A percentile compares a stretch with the other conserved stretches of the same genome.
Evolutionary conservation across 768 basidiomycete species (phyloP).

Genomic region (Pholiota microspora): DNA sequence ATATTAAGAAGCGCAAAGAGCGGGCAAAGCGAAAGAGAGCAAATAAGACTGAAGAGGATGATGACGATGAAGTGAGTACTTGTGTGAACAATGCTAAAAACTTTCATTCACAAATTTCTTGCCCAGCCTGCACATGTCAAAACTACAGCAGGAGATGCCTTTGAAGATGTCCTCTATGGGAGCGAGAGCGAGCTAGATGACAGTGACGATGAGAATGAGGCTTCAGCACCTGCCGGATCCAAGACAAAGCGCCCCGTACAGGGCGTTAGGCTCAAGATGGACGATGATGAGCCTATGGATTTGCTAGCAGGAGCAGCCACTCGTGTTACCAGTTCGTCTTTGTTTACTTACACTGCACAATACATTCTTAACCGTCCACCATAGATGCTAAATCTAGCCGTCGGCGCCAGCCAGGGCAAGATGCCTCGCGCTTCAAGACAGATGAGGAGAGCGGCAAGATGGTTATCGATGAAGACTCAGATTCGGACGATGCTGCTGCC

Average conservation of each 20-base stretch:
- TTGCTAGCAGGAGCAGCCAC: slow-evolving; percentile 78
- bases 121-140: slow-evolving; percentile 43
- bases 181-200: slow-evolving; percentile 89
- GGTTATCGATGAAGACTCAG: slow-evolving; percentile 63
- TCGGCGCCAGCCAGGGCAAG: slow-evolving; percentile 79
- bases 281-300: slow-evolving; percentile 95
- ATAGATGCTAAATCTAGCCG: slow-evolving; percentile 46
- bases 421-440: slow-evolving; percentile 82
- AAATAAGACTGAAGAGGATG: slow-evolving; percentile 54
- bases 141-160: slow-evolving; percentile 76
- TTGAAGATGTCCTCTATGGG: slow-evolving; percentile 96
- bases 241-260: slow-evolving; percentile 33
- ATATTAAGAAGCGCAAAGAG: slow-evolving; percentile 95
- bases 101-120: not conserved
- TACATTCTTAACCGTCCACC: not conserved
- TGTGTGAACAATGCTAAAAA: not conserved
- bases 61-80: slow-evolving; percentile 37
- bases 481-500: slow-evolving; percentile 40
- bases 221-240: slow-evolving; percentile 18
- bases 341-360: not conserved
- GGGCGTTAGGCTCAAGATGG: slow-evolving; percentile 72
- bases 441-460: slow-evolving; percentile 83
- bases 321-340: slow-evolving; percentile 62
- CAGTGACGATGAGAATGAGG: slow-evolving; percentile 56
- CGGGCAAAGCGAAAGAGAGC: slow-evolving; percentile 87